Conservation (phyloP, 2,329 filamentous ascomycete genomes). For the Biscogniauxia mediterranea region DNA sequence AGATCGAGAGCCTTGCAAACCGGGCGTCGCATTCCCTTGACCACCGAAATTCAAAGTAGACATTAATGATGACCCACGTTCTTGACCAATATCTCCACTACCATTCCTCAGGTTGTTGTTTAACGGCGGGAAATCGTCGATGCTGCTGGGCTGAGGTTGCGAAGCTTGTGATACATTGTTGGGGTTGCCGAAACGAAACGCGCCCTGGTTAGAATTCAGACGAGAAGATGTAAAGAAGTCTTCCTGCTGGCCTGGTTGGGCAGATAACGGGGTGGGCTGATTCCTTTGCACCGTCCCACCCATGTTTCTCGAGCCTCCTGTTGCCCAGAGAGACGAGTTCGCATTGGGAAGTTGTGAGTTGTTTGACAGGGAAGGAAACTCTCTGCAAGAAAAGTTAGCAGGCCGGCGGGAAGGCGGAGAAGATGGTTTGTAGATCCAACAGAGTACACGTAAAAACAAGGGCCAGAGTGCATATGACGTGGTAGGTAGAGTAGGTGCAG, state of each 20-base stretch:
- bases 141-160: conserved; percentile 47
- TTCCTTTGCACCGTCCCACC: conserved; percentile 50
- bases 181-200: conserved; percentile 55
- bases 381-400: conserved; percentile 40
- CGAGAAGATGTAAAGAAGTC: conserved; percentile 42
- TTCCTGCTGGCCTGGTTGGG: conserved; percentile 52
- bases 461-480: not conserved
- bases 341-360: conserved; percentile 53
- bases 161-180: conserved; percentile 40
- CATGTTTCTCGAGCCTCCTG: conserved; percentile 47
- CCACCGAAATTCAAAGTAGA: conserved; percentile 53
- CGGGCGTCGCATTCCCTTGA: conserved; percentile 40
- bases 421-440: not conserved
- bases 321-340: conserved; percentile 55
- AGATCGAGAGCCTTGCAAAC: conserved; percentile 42
- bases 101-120: conserved; percentile 46
- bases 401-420: not conserved
- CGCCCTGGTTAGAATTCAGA: conserved; percentile 41
- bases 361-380: conserved; percentile 65
- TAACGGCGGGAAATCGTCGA: conserved; percentile 63
- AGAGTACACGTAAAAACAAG: not conserved
- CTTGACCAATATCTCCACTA: conserved; percentile 58
- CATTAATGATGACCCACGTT: conserved; percentile 52
- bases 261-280: conserved; percentile 48
- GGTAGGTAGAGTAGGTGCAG: not conserved